A percentile compares a stretch with the other conserved stretches of the same genome.
Conservation (phyloP, 371 early-diverging fungal genomes). For the Apophysomyces sp. region DNA sequence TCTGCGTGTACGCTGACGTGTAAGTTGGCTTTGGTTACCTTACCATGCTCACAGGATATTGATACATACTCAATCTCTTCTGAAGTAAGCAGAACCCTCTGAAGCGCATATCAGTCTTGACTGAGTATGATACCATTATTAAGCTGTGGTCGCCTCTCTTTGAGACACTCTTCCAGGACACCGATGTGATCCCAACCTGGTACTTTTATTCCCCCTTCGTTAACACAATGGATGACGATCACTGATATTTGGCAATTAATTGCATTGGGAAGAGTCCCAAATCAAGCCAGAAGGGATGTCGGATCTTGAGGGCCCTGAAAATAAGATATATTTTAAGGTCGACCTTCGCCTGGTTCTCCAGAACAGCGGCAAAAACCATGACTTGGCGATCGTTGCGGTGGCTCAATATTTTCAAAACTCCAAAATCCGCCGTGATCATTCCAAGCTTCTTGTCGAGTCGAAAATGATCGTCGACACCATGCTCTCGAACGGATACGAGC, state of each 20-base stretch:
- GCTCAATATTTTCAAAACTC: neutral
- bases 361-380: neutral
- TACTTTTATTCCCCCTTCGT: neutral
- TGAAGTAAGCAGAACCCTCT: neutral
- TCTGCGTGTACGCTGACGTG: neutral
- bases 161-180: neutral
- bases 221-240: neutral
- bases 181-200: conserved; percentile 1
- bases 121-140: neutral
- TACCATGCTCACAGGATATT: neutral
- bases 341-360: neutral
- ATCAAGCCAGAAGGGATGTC: neutral
- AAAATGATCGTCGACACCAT: neutral
- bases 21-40: neutral
- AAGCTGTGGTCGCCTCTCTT: neutral
- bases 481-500: no score
- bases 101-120: neutral
- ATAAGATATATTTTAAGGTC: neutral
- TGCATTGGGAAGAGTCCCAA: neutral
- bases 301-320: neutral
- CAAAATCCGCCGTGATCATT: neutral
- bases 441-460: neutral
- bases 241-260: neutral
- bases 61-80: neutral
- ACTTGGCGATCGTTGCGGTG: neutral